Percentiles rank a stretch among this genome's conserved stretches.
These are phyloP conservation scores for Talaromyces sp. DNA, from an alignment of 2,329 filamentous ascomycete species.

Conservation along the genomic window DNA sequence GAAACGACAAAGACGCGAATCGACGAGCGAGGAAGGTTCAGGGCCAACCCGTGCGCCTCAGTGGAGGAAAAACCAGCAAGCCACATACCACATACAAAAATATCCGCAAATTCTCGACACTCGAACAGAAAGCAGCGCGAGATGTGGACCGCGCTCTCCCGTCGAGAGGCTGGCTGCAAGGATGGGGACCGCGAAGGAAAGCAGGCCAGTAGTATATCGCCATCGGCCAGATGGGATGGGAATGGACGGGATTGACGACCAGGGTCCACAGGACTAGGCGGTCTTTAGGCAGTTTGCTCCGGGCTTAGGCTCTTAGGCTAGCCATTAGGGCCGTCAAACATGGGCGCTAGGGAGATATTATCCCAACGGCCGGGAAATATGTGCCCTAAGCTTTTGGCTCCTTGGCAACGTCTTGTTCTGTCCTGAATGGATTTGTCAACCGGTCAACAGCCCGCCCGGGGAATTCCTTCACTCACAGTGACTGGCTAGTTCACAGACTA, in stretches of 20 bases:
- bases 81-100: neutral
- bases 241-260: neutral
- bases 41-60: neutral
- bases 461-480: neutral
- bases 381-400: neutral
- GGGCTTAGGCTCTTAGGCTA: neutral
- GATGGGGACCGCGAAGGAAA: neutral
- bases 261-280: neutral
- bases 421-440: neutral
- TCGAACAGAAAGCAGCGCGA: neutral
- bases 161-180: neutral
- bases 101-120: neutral
- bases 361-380: neutral
- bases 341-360: neutral
- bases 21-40: neutral
- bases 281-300: neutral
- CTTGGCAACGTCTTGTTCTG: neutral
- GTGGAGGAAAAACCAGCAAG: neutral
- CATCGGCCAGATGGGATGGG: neutral
- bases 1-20: neutral
- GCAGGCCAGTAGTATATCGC: neutral
- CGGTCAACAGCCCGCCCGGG: neutral
- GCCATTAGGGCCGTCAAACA: neutral
- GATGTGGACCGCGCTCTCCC: neutral
- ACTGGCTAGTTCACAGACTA: neutral